These are phyloP conservation scores for Streptanthus diversifolius DNA, from an alignment of 345 rosid species.

Conservation along the genomic window DNA sequence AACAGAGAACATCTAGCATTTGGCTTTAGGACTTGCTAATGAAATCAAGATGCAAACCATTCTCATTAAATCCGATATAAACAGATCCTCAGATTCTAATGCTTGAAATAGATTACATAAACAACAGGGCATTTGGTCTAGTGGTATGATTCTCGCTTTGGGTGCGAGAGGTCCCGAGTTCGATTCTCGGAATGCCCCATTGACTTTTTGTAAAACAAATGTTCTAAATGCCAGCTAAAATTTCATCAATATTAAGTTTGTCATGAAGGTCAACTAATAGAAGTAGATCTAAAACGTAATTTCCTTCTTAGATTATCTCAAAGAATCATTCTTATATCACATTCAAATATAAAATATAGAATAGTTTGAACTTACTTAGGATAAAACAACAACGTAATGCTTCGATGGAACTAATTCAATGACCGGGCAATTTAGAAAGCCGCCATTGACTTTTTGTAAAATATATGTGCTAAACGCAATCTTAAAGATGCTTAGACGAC, in stretches of 20 bases:
- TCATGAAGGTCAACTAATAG: background rate
- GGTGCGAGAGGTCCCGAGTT: conserved; percentile 52
- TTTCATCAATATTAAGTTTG: background rate
- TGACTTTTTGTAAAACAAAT: background rate
- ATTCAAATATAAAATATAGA: too few species aligned
- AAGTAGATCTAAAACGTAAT: background rate
- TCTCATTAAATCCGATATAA: too few species aligned
- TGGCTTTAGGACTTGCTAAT: too few species aligned
- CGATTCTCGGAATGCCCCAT: conserved; percentile 65
- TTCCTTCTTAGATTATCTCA: background rate
- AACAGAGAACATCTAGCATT: too few species aligned
- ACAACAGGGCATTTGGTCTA: conserved; percentile 61
- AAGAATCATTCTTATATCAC: background rate
- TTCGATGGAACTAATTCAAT: background rate
- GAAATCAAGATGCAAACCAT: too few species aligned
- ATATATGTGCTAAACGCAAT: too few species aligned
- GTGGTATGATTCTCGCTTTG: conserved; percentile 90
- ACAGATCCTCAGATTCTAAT: too few species aligned
- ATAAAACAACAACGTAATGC: too few species aligned
- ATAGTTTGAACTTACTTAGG: too few species aligned
- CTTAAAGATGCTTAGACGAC: too few species aligned
- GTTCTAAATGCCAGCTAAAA: background rate
- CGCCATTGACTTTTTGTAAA: too few species aligned
- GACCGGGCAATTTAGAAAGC: conserved; percentile 52
- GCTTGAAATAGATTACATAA: too few species aligned